Evolutionary conservation across 2,329 filamentous ascomycete genomes (phyloP), one percentile per base, ranked within the genome.

Genomic region (Colletotrichum sp.): DNA sequence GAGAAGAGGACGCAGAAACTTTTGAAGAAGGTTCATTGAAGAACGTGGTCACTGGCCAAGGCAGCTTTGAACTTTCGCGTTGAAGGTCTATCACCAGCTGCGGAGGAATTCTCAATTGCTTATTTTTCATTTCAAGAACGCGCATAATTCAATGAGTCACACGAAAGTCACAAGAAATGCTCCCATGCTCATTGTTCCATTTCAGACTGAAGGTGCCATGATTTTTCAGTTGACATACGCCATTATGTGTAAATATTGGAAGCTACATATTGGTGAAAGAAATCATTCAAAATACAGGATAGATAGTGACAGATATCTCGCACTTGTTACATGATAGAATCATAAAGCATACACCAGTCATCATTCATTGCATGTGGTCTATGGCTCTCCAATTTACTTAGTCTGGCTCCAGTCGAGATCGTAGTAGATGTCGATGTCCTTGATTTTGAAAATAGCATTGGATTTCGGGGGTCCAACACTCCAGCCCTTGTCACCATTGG

Each of bases 401-500:
- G 18, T 61, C 18, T 31, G 29, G 38, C 36, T 51, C 62, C 62
- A 65, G 13, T 65, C 62, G 15, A 78, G 80, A 64, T 81, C 79
- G 58, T 81, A 81, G 71, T 81, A 81, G 79, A 81, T 54, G 9
- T 66, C 47, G 8, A 66, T 66, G 6, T 66, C 63, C 63, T 66
- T 66, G n/a, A 66, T 66, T 15, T 66, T 66, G 43, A 66, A 66
- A n/a, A 33, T 21, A 21, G 80, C 78, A 59, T 78, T 73, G 36
- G 75, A 15, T 8, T 73, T 66, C 2, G 80, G 80, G 15, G 80
- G 80, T 1, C 80, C 80, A 29, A 72, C 78, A 2, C 76, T 79
- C 80, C 80, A 81, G 4, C 76, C 77, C 55, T 75, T 75, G 15
- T 81, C 78, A 9, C 80, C 80, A 27, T 78, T 81, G 1, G 80